Evolutionary conservation across 1,284 basidiomycete genomes (phyloP).

Genomic region (Tilletia walkeri): DNA sequence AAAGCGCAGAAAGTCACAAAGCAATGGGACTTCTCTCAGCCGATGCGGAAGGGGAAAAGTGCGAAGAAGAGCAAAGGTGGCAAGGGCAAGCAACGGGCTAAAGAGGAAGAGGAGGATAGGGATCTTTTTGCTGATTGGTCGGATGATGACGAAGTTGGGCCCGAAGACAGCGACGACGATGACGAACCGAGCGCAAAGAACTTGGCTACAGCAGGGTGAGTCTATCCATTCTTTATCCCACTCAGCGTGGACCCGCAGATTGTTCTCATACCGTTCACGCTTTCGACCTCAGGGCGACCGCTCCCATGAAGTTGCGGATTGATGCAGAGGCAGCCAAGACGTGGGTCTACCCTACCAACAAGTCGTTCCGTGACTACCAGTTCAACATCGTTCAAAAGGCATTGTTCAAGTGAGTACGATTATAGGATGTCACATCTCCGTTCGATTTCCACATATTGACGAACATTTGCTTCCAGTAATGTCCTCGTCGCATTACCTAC

Average conservation of each 20-base stretch:
- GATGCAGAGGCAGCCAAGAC: constrained; percentile 76
- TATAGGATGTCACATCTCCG: too few species aligned
- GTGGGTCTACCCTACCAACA: constrained; percentile 91
- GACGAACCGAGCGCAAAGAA: not conserved
- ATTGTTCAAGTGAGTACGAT: constrained; percentile 62
- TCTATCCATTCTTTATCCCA: not conserved
- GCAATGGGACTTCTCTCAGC: constrained; percentile 16
- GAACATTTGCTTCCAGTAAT: constrained; percentile 64
- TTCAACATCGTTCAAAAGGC: constrained; percentile 85
- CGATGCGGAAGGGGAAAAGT: not conserved
- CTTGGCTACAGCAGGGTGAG: not conserved
- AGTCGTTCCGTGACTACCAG: constrained; percentile 86
- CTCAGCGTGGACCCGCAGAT: not conserved
- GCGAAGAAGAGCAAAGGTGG: not conserved
- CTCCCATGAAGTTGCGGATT: constrained; percentile 57
- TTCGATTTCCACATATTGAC: not conserved
- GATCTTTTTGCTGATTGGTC: not conserved
- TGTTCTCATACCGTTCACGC: not conserved
- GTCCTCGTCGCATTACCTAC: constrained; percentile 93
- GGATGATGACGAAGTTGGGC: not conserved
- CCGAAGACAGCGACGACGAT: not conserved
- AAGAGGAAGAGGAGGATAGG: not conserved
- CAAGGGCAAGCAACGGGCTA: constrained; percentile 2
- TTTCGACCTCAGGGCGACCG: not conserved
- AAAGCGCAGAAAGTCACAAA: constrained; percentile 12